Conservation (phyloP, 2,329 filamentous ascomycete species). For the Colletotrichum liriopes region DNA sequence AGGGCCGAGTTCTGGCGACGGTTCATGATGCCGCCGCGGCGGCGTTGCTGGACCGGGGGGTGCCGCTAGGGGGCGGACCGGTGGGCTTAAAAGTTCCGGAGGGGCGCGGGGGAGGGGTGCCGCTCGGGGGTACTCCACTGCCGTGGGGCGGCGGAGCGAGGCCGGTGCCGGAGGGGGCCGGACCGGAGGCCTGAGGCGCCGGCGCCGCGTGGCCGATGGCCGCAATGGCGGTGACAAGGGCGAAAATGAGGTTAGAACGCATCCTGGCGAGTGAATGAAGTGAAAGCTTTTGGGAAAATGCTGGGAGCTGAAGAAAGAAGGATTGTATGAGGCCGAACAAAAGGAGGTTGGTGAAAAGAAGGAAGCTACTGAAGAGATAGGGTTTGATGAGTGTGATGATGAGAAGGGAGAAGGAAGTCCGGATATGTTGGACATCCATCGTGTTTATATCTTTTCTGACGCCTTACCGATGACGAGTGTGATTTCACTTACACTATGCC, state of each 20-base stretch:
- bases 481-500: slow-evolving; percentile 10
- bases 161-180: slow-evolving; percentile 19
- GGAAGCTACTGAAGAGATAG: slow-evolving; percentile 19
- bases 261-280: slow-evolving; percentile 32
- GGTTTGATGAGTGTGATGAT: slow-evolving; percentile 28
- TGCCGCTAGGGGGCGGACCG: slow-evolving; percentile 20
- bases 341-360: slow-evolving; percentile 26
- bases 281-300: not conserved
- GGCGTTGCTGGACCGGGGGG: slow-evolving; percentile 17
- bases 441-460: slow-evolving; percentile 25
- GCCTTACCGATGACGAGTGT: not conserved
- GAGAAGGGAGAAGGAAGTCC: slow-evolving; percentile 11
- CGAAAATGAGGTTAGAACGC: slow-evolving; percentile 38
- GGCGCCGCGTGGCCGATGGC: slow-evolving; percentile 36
- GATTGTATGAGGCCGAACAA: slow-evolving; percentile 9
- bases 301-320: slow-evolving; percentile 7
- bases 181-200: slow-evolving; percentile 32
- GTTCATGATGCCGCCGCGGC: slow-evolving; percentile 31
- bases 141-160: slow-evolving; percentile 20
- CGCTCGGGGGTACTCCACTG: slow-evolving; percentile 28
- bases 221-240: slow-evolving; percentile 35
- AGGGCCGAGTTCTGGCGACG: slow-evolving; percentile 29
- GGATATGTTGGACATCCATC: slow-evolving; percentile 4
- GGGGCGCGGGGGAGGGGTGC: slow-evolving; percentile 28
- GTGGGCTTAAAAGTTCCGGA: slow-evolving; percentile 29